Conservation (phyloP, 768 basidiomycete species). For the Podaxis rugospora region DNA sequence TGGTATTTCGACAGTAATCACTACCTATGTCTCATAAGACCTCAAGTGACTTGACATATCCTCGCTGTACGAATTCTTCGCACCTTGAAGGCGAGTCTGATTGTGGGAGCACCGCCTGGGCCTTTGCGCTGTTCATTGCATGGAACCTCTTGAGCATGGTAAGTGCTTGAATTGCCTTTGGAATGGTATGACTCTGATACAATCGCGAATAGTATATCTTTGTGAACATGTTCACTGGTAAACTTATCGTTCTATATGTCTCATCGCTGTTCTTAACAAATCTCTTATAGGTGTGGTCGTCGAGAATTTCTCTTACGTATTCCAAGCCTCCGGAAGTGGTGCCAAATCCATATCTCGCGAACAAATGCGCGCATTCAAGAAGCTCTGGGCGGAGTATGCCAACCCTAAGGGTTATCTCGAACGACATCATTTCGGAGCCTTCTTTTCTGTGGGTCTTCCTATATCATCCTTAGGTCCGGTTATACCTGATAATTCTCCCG, state of each 20-base stretch:
- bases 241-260: conserved; percentile 1
- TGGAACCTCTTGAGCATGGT: conserved; percentile 98
- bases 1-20: conserved; percentile 1
- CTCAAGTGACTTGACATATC: conserved; percentile 65
- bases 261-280: not conserved
- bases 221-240: conserved; percentile 92
- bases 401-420: conserved; percentile 74
- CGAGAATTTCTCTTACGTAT: conserved; percentile 94
- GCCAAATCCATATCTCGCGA: conserved; percentile 80
- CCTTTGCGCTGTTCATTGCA: conserved; percentile 83
- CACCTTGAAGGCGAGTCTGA: conserved; percentile 58
- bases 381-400: conserved; percentile 86
- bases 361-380: conserved; percentile 93
- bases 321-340: conserved; percentile 80
- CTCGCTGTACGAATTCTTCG: conserved; percentile 67
- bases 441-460: conserved; percentile 68
- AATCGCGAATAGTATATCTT: conserved; percentile 74
- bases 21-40: not conserved
- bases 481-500: not conserved
- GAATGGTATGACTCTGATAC: conserved; percentile 1
- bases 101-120: conserved; percentile 83
- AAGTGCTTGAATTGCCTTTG: conserved; percentile 15
- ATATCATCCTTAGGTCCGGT: not conserved
- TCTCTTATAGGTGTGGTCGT: conserved; percentile 71
- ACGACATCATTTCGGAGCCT: conserved; percentile 63